Evolutionary conservation across 805 yeast species (phyloP), one percentile per base, ranked within the genome.

Genomic region (Saccharomycopsis selenospora): DNA sequence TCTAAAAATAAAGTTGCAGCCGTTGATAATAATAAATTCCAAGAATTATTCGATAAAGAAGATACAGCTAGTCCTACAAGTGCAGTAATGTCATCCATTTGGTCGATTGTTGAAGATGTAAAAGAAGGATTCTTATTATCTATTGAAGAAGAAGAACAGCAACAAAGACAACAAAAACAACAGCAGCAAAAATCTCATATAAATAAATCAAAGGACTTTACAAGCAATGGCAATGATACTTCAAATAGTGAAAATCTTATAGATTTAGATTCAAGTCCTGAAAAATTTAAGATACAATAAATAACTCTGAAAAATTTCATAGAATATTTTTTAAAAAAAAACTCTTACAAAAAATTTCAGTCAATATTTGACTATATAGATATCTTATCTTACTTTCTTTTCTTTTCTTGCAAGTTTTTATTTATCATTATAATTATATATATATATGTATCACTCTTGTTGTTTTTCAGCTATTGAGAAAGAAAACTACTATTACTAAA

Each of bases 101-200:
- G 56, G 56, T 47, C 46, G 8, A 45, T 53, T 23, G 50, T 50
- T 28, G 41, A 48, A 4, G 56, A 53, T 40, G 54, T 53, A 6
- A 53, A 53, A 23, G 54, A 53, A 8, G 56, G 56, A n/a, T 33
- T 53, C 4, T 29, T 53, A 28, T 45, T 50, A 3, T 45, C 47
- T 5, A 51, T 50, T 33, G 56, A 53, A n/a, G 52, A 48, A 36
- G 52, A 43, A 13, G 36, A 18, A 45, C 25, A 30, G 23, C 13
- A 20, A 6, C 18, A 24, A 20, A n/a, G 36, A 41, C n/a, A 20
- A 14, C 18, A 40, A 29, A 22, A 42, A 30, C 7, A 25, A 28
- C 13, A 38, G 14, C 4, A 43, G 20, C 29, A 25, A 23, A 33
- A 42, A 20, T n/a, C 28, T 26, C 28, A 20, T 8, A 8, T 13